phyloP scores from a whole-genome alignment of 768 basidiomycete genomes.

The Termitomyces sp. region DNA sequence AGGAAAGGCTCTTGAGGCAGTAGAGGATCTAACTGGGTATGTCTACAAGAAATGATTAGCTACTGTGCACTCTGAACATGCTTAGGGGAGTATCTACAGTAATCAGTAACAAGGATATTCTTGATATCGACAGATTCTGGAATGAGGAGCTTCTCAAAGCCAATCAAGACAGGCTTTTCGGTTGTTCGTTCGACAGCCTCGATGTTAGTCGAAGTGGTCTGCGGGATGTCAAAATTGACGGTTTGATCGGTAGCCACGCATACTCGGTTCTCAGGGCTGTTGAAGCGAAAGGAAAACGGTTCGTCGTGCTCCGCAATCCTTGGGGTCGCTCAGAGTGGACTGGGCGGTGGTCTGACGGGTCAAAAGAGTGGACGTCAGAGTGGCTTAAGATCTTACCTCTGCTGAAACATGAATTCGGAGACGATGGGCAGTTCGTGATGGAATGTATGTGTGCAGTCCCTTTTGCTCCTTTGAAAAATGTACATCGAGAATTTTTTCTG shows the following conservation, averaged over 20 bases:
- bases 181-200: constrained; percentile 40
- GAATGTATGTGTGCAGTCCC: constrained; percentile 24
- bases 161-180: constrained; percentile 50
- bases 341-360: constrained; percentile 39
- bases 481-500: not conserved
- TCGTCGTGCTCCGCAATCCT: constrained; percentile 41
- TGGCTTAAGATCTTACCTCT: constrained; percentile 33
- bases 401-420: constrained; percentile 34
- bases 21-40: constrained; percentile 57
- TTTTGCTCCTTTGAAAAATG: not conserved
- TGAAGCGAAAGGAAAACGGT: constrained; percentile 36
- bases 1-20: constrained; percentile 40
- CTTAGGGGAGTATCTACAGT: constrained; percentile 41
- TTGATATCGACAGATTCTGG: constrained; percentile 50
- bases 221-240: constrained; percentile 21
- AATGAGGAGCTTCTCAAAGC: constrained; percentile 46
- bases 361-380: constrained; percentile 38
- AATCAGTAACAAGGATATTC: constrained; percentile 44
- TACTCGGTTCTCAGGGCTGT: constrained; percentile 39
- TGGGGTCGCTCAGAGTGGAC: constrained; percentile 40
- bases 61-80: not conserved
- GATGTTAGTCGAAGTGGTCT: constrained; percentile 23
- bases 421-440: constrained; percentile 43
- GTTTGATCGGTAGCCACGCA: constrained; percentile 34
- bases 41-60: constrained; percentile 1